A percentile compares a stretch with the other conserved stretches of the same genome.
Evolutionary conservation across 306 rosid genomes (phyloP).

Genomic region (Medicago lupulina): DNA sequence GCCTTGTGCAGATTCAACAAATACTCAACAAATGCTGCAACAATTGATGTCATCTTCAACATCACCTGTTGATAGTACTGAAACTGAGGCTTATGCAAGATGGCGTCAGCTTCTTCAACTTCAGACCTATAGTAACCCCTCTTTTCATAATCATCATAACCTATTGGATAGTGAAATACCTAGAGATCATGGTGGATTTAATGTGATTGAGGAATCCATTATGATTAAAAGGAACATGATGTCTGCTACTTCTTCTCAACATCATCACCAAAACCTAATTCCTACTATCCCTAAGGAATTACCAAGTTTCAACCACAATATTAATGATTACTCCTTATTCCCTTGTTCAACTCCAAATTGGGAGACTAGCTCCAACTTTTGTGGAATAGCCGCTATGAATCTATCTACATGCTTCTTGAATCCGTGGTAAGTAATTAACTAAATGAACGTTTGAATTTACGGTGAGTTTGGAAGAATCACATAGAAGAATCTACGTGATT

Average conservation of each 20-base stretch:
- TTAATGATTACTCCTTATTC: constrained; percentile 42
- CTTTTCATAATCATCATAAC: neutral
- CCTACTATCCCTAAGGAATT: constrained; percentile 51
- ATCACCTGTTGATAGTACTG: constrained; percentile 31
- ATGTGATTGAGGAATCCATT: constrained; percentile 49
- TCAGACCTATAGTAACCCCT: constrained; percentile 40
- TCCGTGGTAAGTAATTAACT: constrained; percentile 41
- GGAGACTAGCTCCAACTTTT: constrained; percentile 56
- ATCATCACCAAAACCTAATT: constrained; percentile 42
- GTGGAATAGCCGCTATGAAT: constrained; percentile 52
- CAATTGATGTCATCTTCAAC: constrained; percentile 43
- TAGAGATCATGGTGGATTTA: constrained; percentile 36
- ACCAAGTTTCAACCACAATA: constrained; percentile 36
- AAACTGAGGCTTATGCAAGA: constrained; percentile 37
- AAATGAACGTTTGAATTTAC: neutral
- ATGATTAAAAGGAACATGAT: constrained; percentile 52
- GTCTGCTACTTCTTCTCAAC: constrained; percentile 33
- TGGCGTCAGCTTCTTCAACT: constrained; percentile 32
- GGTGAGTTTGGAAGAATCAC: neutral
- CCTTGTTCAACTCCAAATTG: constrained; percentile 67
- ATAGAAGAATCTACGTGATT: too few species aligned
- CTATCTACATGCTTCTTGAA: constrained; percentile 51
- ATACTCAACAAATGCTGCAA: constrained; percentile 40
- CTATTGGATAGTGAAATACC: constrained; percentile 10
- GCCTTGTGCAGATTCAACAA: constrained; percentile 1